Evolutionary conservation across 345 rosid species (phyloP), one percentile per base, ranked within the genome.

Genomic region (Aurinia saxatilis): DNA sequence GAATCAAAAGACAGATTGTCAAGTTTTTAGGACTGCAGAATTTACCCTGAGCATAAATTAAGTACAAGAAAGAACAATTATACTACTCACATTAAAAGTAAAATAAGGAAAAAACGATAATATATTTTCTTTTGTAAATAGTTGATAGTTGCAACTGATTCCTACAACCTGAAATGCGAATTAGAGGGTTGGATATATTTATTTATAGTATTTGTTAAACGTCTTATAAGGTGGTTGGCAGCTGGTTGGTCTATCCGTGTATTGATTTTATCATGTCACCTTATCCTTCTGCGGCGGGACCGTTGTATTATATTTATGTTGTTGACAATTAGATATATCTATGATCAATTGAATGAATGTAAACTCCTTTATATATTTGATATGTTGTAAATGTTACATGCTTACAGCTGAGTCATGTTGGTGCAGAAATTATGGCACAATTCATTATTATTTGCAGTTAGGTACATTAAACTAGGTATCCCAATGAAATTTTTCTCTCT

Each of bases 161-260:
- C 35, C 31, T 35, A 60, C 25, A 34, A 37, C 52, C 44, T 35
- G 40, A 51, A 29, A 37, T n/a, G 23, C 8, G 38, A 38, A 57
- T 57, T 37, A 9, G 17, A 9, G 17, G 11, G 47, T 44, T 54
- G 35, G 48, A 35, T 45, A 67, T 51, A 50, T 68, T 41, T 68
- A 59, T 40, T 35, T 29, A 21, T 17, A 27, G 31, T 1, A 25
- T 54, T 37, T 53, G 57, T 21, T 46, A 69, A 61, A 69, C 63
- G 68, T 69, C 73, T 52, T 45, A 14, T 45, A 44, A 53, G 50
- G 35, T 69, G 5, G 68, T 69, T 69, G 73, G 73, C 45, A 38
- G 68, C 63, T 61, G 42, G 63, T 62, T 54, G 57, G 63, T 60
- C 50, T 40, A 10, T 35, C 40, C 44, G 13, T 61, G 55, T 47